Base-by-base conservation (phyloP, 495 filamentous ascomycete genomes). In the Patellaria atrata region DNA sequence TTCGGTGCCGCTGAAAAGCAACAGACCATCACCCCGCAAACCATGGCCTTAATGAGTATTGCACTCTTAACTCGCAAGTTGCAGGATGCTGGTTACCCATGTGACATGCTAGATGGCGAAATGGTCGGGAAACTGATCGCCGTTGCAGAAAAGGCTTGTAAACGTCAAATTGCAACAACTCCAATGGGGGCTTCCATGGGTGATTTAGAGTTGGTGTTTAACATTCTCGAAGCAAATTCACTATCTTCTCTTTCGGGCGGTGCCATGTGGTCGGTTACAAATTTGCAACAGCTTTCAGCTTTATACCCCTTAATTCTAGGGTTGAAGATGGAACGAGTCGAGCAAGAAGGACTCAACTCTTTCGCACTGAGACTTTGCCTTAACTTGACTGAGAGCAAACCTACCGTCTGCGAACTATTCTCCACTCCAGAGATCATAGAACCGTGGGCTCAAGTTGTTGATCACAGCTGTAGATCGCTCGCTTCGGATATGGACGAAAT, bases 381-480 rank as follows among this genome's bases (percentile, higher is more conserved):
- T 44, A 94, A 94, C 56, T 60, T 87, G 11, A 89, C 85, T 11
- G 94, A 94, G 58, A 82, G 81, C 45, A 81, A 79, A 37, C 50
- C 68, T 1, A 58, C 59, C 10, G 69, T 80, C 20, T 83, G 79
- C 34, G 65, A 73, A 17, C 47, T 63, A 17, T 79, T 93, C 50
- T 68, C 74, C 6, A 65, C 59, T 8, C 55, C 64, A 10, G 62
- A 62, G 1, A 51, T 81, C 32, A 54, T 85, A 16, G 59, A 54
- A 26, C 57, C 61, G n/a, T 50, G 86, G 6, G 61, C 74, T 67
- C 33, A 55, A 52, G 14, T 59, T 57, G 27, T 53, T 42, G 22
- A 44, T 54, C 7, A 53, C 47, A 48, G 34, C 40, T 43, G 53
- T 43, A 19, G 40, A 50, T 25, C 45, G 27, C 43, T 58, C 24